Base-by-base conservation (phyloP, 2,329 filamentous ascomycete genomes). In the Ceratocystis huliohia region DNA sequence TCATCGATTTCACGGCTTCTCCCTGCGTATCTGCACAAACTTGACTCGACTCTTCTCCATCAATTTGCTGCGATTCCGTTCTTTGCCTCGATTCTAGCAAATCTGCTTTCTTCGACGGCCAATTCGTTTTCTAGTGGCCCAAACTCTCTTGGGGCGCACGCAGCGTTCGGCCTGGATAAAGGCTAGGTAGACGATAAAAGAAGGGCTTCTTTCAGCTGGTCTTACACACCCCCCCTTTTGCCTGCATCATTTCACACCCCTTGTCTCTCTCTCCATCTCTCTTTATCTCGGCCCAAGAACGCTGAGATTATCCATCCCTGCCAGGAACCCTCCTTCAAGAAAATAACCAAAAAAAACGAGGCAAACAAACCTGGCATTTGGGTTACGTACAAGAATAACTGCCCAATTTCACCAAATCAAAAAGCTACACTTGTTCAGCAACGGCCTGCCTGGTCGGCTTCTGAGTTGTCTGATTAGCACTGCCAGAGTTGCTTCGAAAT, bases 361-460 rank as follows among this genome's bases (percentile, higher is more conserved):
- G 63, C 48, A 46, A 65, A 65, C 63, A 65, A 48, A 20, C 33
- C 61, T 56, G 33, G 28, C 13, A 33, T 57, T 65, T 65, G 48
- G 48, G 63, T 65, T 65, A 65, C 63, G 63, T 65, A 65, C 63
- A 65, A 57, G 46, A 57, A 64, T 17, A 33, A 56, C 63, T 15
- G 48, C 22, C 48, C 48, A 65, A 53, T 41, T 44, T 17, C 61
- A 44, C 25, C 53, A 5, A 56, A 57, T 57, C 53, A 57, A 50
- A 50, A 57, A 22, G 7, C 53, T 15, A 10, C 22, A 28, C 10
- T 57, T 57, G 28, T 22, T 57, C 53, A 57, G 53, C 53, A 28
- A 20, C n/a, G 7, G 22, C 53, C 53, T 22, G 22, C 53, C 53
- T 22, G 22, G 3, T 22, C 17, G 15, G 25, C 33, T 57, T 57